Evolutionary conservation across 139 green algal genomes (phyloP).

Genomic region (Helicosporidium sp.): DNA sequence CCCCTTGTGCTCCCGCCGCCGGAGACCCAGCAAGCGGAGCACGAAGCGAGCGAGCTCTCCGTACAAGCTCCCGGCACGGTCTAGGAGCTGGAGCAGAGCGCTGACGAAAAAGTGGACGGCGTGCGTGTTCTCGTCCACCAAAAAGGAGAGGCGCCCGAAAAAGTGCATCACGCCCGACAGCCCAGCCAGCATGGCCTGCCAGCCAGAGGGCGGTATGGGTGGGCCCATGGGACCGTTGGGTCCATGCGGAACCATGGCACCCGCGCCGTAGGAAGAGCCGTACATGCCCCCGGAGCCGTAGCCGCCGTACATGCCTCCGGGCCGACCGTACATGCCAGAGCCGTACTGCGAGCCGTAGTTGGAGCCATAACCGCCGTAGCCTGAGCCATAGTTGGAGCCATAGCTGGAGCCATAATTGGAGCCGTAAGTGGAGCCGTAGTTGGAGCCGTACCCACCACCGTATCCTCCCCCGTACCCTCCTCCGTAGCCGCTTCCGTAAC

Average conservation of each 20-base stretch:
- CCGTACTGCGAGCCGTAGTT: constrained; percentile 11
- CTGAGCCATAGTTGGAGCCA: too few species aligned
- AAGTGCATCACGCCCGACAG: constrained; percentile 71
- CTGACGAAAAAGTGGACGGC: constrained; percentile 96
- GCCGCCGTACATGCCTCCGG: constrained; percentile 12
- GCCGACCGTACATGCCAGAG: constrained; percentile 7
- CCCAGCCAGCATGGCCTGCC: constrained; percentile 44
- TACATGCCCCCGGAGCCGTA: constrained; percentile 21
- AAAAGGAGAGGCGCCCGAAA: constrained; percentile 83
- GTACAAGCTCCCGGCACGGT: constrained; percentile 79
- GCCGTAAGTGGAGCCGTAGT: too few species aligned
- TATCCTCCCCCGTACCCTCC: background rate
- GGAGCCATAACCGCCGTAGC: too few species aligned
- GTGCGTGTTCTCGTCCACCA: constrained; percentile 96
- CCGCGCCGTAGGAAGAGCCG: constrained; percentile 2
- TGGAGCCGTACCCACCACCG: too few species aligned
- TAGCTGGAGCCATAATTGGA: too few species aligned
- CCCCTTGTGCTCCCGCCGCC: too few species aligned
- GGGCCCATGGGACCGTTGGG: constrained; percentile 22
- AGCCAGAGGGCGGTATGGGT: constrained; percentile 29
- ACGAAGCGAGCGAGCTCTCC: constrained; percentile 82
- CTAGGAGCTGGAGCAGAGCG: constrained; percentile 80
- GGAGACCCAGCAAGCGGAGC: constrained; percentile 64
- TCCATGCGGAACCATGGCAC: constrained; percentile 12
- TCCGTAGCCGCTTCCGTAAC: constrained; percentile 7